These are phyloP conservation scores for Chalciporus chontae DNA, from an alignment of 768 basidiomycete species.

Conservation along the genomic window DNA sequence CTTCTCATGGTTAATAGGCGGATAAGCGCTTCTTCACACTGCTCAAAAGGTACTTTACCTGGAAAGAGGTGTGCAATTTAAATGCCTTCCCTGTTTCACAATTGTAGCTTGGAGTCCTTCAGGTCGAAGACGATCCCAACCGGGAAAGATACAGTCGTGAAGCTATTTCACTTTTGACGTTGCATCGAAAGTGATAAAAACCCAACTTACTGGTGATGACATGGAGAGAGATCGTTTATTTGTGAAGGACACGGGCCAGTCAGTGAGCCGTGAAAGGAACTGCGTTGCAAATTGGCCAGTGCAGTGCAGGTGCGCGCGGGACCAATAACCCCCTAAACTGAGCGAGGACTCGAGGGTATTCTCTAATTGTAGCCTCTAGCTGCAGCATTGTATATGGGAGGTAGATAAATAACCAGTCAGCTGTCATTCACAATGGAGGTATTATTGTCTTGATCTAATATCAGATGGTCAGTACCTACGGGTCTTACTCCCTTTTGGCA, in stretches of 20 bases:
- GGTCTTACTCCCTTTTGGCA: neutral
- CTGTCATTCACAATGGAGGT: conserved; percentile 17
- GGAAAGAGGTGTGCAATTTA: conserved; percentile 51
- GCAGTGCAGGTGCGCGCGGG: neutral
- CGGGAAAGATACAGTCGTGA: conserved; percentile 57
- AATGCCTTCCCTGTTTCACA: neutral
- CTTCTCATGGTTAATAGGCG: conserved; percentile 46
- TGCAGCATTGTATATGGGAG: neutral
- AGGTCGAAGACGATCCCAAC: conserved; percentile 67
- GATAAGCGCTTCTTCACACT: conserved; percentile 84
- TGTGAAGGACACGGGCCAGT: neutral
- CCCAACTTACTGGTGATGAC: neutral
- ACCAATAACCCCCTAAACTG: neutral
- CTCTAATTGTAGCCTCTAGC: conserved; percentile 10
- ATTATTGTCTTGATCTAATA: conserved; percentile 43
- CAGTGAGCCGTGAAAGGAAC: neutral
- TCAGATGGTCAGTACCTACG: conserved; percentile 6
- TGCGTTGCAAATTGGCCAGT: neutral
- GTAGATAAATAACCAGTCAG: neutral
- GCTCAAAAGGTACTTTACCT: conserved; percentile 73
- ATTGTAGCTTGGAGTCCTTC: conserved; percentile 1
- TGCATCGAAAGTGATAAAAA: conserved; percentile 18
- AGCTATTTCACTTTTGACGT: conserved; percentile 58
- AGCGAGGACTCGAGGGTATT: neutral
- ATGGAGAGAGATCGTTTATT: neutral